Percentiles rank a stretch among this genome's conserved stretches.
Conservation (phyloP, 371 early-diverging fungal genomes). For the Sporodiniella umbellata region DNA sequence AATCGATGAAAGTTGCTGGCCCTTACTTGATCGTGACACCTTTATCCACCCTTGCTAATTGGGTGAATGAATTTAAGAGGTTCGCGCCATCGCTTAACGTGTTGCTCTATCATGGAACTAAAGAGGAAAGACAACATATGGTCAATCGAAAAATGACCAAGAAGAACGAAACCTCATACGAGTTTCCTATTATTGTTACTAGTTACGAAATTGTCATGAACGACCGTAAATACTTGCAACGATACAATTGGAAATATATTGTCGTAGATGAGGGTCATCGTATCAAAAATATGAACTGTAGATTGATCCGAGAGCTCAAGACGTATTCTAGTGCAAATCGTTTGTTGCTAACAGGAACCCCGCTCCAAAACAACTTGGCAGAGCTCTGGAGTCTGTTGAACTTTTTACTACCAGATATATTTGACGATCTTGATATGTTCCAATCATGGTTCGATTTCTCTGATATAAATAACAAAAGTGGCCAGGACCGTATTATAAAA, state of each 20-base stretch:
- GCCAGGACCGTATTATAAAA: slow-evolving; percentile 67
- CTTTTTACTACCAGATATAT: slow-evolving; percentile 89
- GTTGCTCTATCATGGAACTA: slow-evolving; percentile 89
- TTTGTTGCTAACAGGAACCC: slow-evolving; percentile 90
- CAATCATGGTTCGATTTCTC: slow-evolving; percentile 85
- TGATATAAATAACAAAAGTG: slow-evolving; percentile 65
- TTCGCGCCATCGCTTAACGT: slow-evolving; percentile 87
- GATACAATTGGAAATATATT: slow-evolving; percentile 83
- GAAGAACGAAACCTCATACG: slow-evolving; percentile 42
- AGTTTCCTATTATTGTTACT: slow-evolving; percentile 84
- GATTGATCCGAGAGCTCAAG: slow-evolving; percentile 84
- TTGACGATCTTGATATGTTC: slow-evolving; percentile 82
- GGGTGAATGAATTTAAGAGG: slow-evolving; percentile 93
- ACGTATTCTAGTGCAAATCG: slow-evolving; percentile 81
- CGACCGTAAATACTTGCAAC: slow-evolving; percentile 70
- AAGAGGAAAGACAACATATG: slow-evolving; percentile 74
- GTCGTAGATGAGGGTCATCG: slow-evolving; percentile 97
- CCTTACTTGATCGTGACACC: slow-evolving; percentile 97
- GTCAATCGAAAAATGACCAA: slow-evolving; percentile 66
- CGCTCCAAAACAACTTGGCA: slow-evolving; percentile 91
- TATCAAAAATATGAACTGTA: slow-evolving; percentile 91
- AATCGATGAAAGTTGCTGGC: slow-evolving; percentile 83
- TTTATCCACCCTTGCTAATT: slow-evolving; percentile 94
- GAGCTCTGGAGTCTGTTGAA: slow-evolving; percentile 95
- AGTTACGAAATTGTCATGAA: slow-evolving; percentile 92